These are phyloP conservation scores for Phytomonas sp. DNA, from an alignment of 208 protist genomes.

Conservation along the genomic window DNA sequence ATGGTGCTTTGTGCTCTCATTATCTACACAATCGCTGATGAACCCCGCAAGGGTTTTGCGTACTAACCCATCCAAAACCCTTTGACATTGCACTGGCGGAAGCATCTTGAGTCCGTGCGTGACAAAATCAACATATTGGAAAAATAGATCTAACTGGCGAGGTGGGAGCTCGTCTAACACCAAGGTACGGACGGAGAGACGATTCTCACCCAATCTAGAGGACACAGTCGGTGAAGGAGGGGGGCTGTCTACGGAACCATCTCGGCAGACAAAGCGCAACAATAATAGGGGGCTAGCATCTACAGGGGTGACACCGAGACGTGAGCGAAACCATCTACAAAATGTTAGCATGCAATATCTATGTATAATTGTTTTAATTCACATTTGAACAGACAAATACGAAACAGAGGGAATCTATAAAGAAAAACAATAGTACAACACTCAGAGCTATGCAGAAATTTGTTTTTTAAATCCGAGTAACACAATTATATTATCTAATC, in stretches of 20 bases:
- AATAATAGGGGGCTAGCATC: background rate
- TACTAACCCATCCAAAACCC: background rate
- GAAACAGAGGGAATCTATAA: background rate
- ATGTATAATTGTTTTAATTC: constrained; percentile 1
- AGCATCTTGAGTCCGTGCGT: background rate
- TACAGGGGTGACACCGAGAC: background rate
- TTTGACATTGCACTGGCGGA: background rate
- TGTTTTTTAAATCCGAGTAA: background rate
- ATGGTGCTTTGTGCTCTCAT: background rate
- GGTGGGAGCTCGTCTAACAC: background rate
- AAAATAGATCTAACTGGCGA: background rate
- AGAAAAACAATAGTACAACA: background rate
- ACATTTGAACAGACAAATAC: background rate
- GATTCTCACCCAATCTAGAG: background rate
- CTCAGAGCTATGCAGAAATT: background rate
- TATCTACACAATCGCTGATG: background rate
- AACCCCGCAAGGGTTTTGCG: background rate
- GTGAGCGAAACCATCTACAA: background rate
- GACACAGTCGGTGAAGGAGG: background rate
- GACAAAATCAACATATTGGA: background rate
- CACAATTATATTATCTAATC: background rate
- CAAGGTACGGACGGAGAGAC: background rate
- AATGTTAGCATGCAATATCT: constrained; percentile 3
- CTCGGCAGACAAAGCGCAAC: background rate
- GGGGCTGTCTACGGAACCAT: background rate